Percentiles rank a stretch among this genome's conserved stretches.
These are phyloP conservation scores for Discostella stelligera DNA, from an alignment of 352 stramenopile species.

Conservation along the genomic window DNA sequence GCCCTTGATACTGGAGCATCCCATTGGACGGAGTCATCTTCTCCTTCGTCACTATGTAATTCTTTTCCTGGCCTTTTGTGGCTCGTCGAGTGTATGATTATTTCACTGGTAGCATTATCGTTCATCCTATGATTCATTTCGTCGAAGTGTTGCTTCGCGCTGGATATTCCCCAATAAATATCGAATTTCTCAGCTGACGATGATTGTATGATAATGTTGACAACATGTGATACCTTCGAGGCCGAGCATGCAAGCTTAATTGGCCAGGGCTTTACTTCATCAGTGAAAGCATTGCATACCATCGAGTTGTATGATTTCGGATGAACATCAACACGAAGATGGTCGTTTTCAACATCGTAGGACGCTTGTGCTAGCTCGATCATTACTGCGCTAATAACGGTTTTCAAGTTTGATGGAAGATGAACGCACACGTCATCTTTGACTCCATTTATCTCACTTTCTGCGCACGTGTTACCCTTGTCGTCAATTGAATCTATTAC, in stretches of 20 bases:
- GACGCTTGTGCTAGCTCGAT: constrained; percentile 26
- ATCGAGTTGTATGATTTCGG: constrained; percentile 40
- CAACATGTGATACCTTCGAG: constrained; percentile 38
- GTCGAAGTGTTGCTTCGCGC: constrained; percentile 37
- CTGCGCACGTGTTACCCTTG: not conserved
- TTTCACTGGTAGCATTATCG: constrained; percentile 53
- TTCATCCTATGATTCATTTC: constrained; percentile 56
- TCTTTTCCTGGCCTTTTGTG: constrained; percentile 25
- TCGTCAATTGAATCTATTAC: constrained; percentile 2
- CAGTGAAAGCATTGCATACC: constrained; percentile 25
- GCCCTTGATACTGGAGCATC: constrained; percentile 56
- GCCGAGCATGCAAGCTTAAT: constrained; percentile 50
- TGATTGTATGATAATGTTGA: constrained; percentile 36
- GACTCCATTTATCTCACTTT: constrained; percentile 10
- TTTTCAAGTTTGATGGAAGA: constrained; percentile 13
- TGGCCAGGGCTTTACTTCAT: constrained; percentile 5
- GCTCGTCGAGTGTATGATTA: constrained; percentile 35
- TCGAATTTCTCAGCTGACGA: constrained; percentile 1
- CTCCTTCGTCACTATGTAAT: constrained; percentile 4
- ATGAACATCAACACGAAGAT: constrained; percentile 49
- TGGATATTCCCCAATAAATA: constrained; percentile 37
- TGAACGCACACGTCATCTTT: not conserved
- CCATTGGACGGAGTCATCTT: constrained; percentile 12
- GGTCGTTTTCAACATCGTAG: constrained; percentile 30
- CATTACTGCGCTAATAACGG: constrained; percentile 27